Evolutionary conservation across 2,329 filamentous ascomycete genomes (phyloP).

Genomic region (Penicillium sp.): DNA sequence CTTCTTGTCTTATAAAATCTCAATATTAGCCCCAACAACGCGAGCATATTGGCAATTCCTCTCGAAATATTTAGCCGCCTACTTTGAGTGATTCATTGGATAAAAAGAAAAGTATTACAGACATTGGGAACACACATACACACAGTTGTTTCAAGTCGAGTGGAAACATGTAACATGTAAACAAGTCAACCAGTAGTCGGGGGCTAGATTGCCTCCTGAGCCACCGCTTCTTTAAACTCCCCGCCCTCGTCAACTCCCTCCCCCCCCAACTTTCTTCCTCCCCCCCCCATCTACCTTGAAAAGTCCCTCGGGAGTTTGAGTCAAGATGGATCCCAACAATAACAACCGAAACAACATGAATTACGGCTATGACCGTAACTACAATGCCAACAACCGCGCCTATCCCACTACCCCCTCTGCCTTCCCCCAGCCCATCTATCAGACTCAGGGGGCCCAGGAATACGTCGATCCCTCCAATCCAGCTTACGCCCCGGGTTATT

Average conservation of each 20-base stretch:
- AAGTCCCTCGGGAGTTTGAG: conserved; percentile 19
- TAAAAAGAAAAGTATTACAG: neutral
- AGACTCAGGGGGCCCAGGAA: conserved; percentile 58
- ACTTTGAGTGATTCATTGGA: neutral
- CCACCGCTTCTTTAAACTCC: conserved; percentile 30
- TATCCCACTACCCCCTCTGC: conserved; percentile 92
- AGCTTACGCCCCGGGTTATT: conserved; percentile 54
- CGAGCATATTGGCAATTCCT: neutral
- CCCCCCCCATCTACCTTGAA: conserved; percentile 12
- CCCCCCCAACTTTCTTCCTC: conserved; percentile 6
- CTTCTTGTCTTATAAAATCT: neutral
- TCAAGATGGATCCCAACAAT: conserved; percentile 52
- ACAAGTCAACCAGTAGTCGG: conserved; percentile 5
- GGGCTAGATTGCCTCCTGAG: conserved; percentile 26
- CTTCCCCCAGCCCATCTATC: conserved; percentile 86
- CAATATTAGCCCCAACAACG: neutral
- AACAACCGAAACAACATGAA: conserved; percentile 49
- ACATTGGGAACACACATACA: neutral
- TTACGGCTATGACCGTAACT: conserved; percentile 59
- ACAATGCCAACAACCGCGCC: conserved; percentile 64
- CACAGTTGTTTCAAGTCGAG: neutral
- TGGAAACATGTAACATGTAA: conserved; percentile 2
- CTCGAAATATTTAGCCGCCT: no score
- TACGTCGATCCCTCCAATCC: conserved; percentile 54
- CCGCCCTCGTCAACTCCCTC: conserved; percentile 3